phyloP scores from a whole-genome alignment of 805 yeast genomes.

The Schwanniomyces pseudopolymorphus region DNA sequence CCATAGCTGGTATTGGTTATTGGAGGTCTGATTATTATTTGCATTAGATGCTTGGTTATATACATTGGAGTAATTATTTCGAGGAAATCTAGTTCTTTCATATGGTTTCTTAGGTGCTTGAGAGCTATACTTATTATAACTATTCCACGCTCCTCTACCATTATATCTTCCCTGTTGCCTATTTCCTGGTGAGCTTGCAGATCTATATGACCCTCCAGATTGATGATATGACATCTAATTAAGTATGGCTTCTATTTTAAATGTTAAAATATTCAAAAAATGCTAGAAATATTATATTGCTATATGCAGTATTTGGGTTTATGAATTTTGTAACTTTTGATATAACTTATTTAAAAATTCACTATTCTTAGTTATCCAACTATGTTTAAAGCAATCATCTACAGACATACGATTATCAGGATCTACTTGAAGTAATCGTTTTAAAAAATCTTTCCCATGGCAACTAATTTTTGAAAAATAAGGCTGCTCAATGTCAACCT shows the following conservation, averaged over 20 bases:
- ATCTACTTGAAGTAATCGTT: conserved; percentile 37
- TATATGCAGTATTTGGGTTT: background rate
- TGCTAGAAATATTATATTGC: background rate
- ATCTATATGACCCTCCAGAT: background rate
- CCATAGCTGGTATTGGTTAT: conserved; percentile 52
- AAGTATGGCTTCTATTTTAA: background rate
- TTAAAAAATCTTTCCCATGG: conserved; percentile 48
- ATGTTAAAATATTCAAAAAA: background rate
- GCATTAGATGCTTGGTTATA: conserved; percentile 5
- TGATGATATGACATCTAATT: background rate
- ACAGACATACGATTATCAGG: conserved; percentile 36
- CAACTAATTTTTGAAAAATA: conserved; percentile 45
- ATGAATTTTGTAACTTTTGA: conserved; percentile 12
- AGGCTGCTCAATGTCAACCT: conserved; percentile 31
- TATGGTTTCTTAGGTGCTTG: conserved; percentile 7
- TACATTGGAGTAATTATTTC: conserved; percentile 3
- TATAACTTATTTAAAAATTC: conserved; percentile 36
- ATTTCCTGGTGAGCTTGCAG: background rate
- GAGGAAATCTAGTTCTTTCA: conserved; percentile 1
- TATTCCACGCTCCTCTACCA: background rate
- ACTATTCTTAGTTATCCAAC: conserved; percentile 48
- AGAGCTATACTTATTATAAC: background rate
- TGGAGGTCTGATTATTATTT: background rate
- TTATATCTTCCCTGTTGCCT: background rate
- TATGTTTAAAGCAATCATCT: conserved; percentile 38